These are phyloP conservation scores for Periglandula ipomoeae DNA, from an alignment of 2,329 filamentous ascomycete species.

Conservation along the genomic window DNA sequence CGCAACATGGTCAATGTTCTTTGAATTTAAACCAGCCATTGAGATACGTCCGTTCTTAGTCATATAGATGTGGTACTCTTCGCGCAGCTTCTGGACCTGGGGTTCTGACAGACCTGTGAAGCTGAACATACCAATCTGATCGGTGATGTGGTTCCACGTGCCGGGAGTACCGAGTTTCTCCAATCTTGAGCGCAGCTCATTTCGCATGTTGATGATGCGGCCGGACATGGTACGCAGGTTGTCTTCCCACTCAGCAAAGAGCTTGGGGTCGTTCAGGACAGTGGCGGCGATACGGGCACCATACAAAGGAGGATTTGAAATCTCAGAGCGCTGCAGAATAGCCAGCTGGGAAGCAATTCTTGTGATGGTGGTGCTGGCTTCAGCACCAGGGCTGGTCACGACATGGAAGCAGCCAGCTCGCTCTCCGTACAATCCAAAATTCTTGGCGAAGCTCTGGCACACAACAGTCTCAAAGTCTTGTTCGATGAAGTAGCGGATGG, in stretches of 20 bases:
- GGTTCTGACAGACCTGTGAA: constrained; percentile 73
- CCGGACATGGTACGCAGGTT: constrained; percentile 92
- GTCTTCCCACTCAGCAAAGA: constrained; percentile 88
- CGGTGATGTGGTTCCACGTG: constrained; percentile 93
- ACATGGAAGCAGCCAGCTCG: constrained; percentile 95
- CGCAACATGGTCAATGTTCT: constrained; percentile 90
- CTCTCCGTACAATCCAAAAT: constrained; percentile 95
- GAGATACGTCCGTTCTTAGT: constrained; percentile 98
- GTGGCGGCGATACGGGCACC: constrained; percentile 81
- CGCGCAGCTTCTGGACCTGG: constrained; percentile 62
- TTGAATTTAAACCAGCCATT: constrained; percentile 93
- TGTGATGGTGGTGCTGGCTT: constrained; percentile 49
- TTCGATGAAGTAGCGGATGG: constrained; percentile 89
- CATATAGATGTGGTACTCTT: constrained; percentile 73
- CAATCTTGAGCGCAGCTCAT: constrained; percentile 65
- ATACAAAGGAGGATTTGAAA: constrained; percentile 92
- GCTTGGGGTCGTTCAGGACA: constrained; percentile 69
- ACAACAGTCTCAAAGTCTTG: constrained; percentile 84
- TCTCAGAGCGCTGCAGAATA: constrained; percentile 92
- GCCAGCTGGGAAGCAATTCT: constrained; percentile 82
- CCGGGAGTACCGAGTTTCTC: constrained; percentile 81
- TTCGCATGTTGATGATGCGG: constrained; percentile 87
- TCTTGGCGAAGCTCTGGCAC: constrained; percentile 94
- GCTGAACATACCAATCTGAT: constrained; percentile 99
- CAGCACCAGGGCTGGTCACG: constrained; percentile 62